Conservation (phyloP, 805 yeast genomes). For the Cyberlindnera lachancei region DNA sequence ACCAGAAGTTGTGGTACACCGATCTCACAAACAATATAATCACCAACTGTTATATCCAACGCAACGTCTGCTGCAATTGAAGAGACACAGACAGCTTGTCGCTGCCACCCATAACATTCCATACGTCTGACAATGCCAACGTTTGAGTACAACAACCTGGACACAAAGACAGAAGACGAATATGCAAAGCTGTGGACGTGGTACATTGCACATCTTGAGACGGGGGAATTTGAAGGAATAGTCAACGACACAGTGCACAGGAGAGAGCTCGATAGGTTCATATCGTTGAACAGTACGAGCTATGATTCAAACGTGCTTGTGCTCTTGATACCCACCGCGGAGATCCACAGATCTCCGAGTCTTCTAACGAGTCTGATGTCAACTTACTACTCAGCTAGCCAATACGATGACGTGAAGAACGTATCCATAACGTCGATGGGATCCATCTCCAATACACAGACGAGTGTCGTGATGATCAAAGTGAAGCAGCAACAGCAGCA, state of each 20-base stretch:
- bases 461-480: conserved; percentile 9
- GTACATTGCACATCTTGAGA: conserved; percentile 12
- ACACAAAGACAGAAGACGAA: conserved; percentile 7
- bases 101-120: too few species aligned
- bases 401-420: conserved; percentile 1
- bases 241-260: conserved; percentile 8
- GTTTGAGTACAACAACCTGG: conserved; percentile 11
- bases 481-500: too few species aligned
- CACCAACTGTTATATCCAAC: too few species aligned
- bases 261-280: conserved; percentile 9
- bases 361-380: conserved; percentile 9
- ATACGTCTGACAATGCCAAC: too few species aligned
- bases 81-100: too few species aligned
- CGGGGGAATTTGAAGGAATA: conserved; percentile 13
- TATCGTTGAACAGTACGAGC: conserved; percentile 7
- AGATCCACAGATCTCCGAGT: conserved; percentile 8
- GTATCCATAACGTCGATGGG: conserved; percentile 14
- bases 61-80: too few species aligned
- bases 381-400: conserved; percentile 6
- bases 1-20: too few species aligned
- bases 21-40: too few species aligned
- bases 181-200: conserved; percentile 13
- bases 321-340: conserved; percentile 12
- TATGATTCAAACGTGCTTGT: conserved; percentile 11
- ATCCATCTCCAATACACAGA: conserved; percentile 5